These are phyloP conservation scores for Asclepias syriaca DNA, from an alignment of 257 asterid genomes.

Conservation along the genomic window DNA sequence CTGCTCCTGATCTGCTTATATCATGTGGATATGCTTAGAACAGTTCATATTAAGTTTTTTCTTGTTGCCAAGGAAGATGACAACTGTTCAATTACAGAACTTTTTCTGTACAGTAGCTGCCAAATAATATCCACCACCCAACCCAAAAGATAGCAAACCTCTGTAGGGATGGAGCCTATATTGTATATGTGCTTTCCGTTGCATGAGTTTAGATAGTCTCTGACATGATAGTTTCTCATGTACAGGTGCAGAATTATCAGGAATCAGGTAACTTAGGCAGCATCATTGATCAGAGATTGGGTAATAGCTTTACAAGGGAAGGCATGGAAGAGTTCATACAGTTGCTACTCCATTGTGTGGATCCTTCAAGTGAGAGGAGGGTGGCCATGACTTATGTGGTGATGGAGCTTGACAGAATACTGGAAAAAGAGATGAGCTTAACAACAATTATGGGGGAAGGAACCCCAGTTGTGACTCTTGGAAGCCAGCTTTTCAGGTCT, in stretches of 20 bases:
- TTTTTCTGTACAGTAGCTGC: background rate
- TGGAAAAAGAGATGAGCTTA: slow-evolving; percentile 84
- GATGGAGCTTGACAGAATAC: slow-evolving; percentile 70
- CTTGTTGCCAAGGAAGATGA: background rate
- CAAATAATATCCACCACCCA: background rate
- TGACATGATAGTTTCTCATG: background rate
- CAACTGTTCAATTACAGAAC: background rate
- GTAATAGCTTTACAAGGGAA: slow-evolving; percentile 70
- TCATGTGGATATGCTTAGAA: background rate
- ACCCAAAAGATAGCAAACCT: background rate
- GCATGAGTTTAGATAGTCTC: background rate
- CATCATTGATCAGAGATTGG: slow-evolving; percentile 65
- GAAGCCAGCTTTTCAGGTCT: slow-evolving; percentile 87
- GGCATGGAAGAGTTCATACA: slow-evolving; percentile 79
- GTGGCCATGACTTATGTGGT: slow-evolving; percentile 69
- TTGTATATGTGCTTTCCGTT: background rate
- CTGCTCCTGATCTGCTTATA: background rate
- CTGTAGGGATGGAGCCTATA: background rate
- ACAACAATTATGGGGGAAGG: slow-evolving; percentile 94
- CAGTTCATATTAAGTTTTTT: slow-evolving; percentile 1
- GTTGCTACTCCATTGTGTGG: slow-evolving; percentile 54
- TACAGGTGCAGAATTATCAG: slow-evolving; percentile 65
- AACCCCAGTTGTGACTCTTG: slow-evolving; percentile 77
- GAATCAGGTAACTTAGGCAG: slow-evolving; percentile 49
- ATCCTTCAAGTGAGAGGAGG: slow-evolving; percentile 71